phyloP scores from a whole-genome alignment of 139 green algal genomes.

The Chlamydomonas sphaeroides region DNA sequence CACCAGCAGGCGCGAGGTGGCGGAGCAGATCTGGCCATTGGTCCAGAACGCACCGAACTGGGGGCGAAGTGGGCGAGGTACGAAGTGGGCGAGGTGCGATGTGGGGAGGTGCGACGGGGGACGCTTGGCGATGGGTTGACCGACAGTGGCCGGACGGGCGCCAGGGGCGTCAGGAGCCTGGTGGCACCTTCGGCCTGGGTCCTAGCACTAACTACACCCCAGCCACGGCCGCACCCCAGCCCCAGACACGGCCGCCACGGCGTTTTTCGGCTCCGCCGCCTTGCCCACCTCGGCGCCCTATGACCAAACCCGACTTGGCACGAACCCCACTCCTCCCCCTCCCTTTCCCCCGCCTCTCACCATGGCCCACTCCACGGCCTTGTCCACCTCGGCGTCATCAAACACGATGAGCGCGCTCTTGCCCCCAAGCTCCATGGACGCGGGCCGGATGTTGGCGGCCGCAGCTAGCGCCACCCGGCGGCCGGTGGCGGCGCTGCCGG shows the following conservation, averaged over 20 bases:
- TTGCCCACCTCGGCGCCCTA: no score
- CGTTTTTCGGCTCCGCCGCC: no score
- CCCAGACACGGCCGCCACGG: no score
- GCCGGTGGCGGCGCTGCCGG: constrained; percentile 79
- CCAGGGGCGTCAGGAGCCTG: no score
- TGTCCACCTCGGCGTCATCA: constrained; percentile 88
- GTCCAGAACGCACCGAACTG: constrained; percentile 89
- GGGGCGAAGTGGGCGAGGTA: neutral
- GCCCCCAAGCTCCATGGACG: constrained; percentile 85
- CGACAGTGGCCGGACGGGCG: no score
- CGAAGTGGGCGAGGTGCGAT: no score
- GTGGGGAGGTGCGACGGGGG: no score
- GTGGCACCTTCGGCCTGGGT: no score
- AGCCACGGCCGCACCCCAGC: no score
- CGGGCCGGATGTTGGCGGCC: constrained; percentile 73
- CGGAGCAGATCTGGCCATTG: constrained; percentile 89
- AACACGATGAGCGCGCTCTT: constrained; percentile 91
- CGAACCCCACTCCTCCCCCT: neutral
- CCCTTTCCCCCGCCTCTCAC: neutral
- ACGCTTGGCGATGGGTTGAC: no score
- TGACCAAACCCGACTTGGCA: neutral
- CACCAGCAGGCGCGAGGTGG: constrained; percentile 87
- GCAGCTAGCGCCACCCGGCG: constrained; percentile 71
- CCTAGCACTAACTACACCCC: no score
- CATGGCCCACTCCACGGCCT: constrained; percentile 92